Evolutionary conservation across 257 asterid species (phyloP).

Genomic region (Parsonsia alboflavescens): DNA sequence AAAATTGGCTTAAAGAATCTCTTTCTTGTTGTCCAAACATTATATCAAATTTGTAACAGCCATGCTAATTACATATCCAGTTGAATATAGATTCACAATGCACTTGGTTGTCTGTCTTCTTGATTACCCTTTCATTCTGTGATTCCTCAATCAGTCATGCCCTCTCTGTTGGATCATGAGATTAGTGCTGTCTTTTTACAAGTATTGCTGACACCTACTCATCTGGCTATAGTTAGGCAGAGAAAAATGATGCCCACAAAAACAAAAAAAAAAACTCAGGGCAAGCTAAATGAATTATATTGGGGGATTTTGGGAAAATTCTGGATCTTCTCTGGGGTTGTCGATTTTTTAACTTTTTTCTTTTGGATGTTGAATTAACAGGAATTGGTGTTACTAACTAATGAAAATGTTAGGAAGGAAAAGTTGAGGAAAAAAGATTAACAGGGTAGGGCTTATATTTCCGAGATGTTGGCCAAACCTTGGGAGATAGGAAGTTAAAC

Average conservation of each 20-base stretch:
- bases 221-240: constrained; percentile 44
- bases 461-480: not conserved
- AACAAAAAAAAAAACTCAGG: not conserved
- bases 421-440: not conserved
- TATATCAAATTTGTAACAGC: too few relatives aligned
- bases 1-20: too few relatives aligned
- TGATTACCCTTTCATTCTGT: constrained; percentile 4
- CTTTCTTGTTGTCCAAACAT: too few relatives aligned
- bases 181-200: constrained; percentile 2
- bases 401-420: not conserved
- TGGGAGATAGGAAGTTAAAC: not conserved
- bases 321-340: too few relatives aligned
- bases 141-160: too few relatives aligned
- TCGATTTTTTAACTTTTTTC: not conserved
- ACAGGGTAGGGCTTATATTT: not conserved
- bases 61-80: too few relatives aligned
- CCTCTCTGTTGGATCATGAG: not conserved
- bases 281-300: constrained; percentile 2
- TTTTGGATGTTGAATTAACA: not conserved
- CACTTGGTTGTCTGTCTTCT: not conserved
- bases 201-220: constrained; percentile 44
- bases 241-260: not conserved
- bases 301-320: too few relatives aligned
- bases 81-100: too few relatives aligned
- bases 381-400: not conserved